Percentiles rank a stretch among this genome's conserved stretches.
These are phyloP conservation scores for Rickenella mellea DNA, from an alignment of 768 basidiomycete genomes.

Conservation along the genomic window DNA sequence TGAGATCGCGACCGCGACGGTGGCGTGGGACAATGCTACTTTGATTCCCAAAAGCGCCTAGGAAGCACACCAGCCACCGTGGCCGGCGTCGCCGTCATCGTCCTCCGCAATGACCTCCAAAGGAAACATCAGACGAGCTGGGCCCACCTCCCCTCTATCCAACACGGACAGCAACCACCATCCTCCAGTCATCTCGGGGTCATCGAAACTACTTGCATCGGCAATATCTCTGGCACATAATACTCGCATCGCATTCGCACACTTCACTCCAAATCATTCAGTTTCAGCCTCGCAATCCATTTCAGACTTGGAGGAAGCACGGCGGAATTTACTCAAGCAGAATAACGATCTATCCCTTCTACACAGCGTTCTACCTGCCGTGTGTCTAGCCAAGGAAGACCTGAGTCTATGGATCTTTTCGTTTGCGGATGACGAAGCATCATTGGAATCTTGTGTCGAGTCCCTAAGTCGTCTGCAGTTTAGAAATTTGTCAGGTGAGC, in stretches of 20 bases:
- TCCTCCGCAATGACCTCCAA: neutral
- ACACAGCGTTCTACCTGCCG: conserved; percentile 42
- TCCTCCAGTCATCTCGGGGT: conserved; percentile 23
- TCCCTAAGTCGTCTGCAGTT: too few species aligned
- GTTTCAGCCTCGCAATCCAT: conserved; percentile 14
- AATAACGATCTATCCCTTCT: conserved; percentile 29
- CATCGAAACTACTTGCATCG: conserved; percentile 36
- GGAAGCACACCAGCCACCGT: too few species aligned
- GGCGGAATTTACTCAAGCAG: conserved; percentile 35
- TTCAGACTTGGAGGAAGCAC: conserved; percentile 45
- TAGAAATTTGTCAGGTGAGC: too few species aligned
- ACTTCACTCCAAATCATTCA: conserved; percentile 27
- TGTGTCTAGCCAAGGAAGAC: conserved; percentile 31
- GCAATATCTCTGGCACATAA: conserved; percentile 33
- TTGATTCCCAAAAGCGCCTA: too few species aligned
- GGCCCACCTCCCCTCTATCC: conserved; percentile 3
- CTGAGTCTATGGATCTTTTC: conserved; percentile 7
- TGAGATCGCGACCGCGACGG: too few species aligned
- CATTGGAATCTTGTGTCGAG: too few species aligned
- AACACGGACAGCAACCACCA: conserved; percentile 9
- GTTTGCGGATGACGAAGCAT: conserved; percentile 1
- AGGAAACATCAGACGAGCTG: neutral
- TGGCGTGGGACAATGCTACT: too few species aligned
- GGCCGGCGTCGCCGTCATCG: too few species aligned
- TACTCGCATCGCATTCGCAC: conserved; percentile 34